These are phyloP conservation scores for Kodamaea kaohsiungensis DNA, from an alignment of 805 yeast species.

Conservation along the genomic window DNA sequence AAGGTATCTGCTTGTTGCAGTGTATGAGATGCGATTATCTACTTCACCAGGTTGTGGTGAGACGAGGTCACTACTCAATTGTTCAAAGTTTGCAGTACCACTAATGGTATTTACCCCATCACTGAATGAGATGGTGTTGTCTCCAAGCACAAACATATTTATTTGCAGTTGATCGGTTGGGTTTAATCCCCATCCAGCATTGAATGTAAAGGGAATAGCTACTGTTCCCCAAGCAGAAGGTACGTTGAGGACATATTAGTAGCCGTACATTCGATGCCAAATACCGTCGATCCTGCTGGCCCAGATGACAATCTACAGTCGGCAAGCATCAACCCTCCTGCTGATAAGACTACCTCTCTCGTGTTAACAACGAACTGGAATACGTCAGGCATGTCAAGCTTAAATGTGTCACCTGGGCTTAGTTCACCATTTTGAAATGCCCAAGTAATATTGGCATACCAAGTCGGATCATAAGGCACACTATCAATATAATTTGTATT, in stretches of 20 bases:
- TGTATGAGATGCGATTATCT: background rate
- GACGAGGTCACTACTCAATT: no score
- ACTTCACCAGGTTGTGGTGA: no score
- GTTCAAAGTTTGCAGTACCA: no score
- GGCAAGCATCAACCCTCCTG: background rate
- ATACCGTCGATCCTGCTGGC: slow-evolving; percentile 4
- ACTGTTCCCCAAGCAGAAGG: slow-evolving; percentile 10
- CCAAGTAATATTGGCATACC: background rate
- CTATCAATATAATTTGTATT: no score
- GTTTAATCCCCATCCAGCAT: background rate
- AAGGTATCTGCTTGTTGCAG: slow-evolving; percentile 8
- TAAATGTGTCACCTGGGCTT: background rate
- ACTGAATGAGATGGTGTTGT: background rate
- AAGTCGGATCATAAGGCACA: slow-evolving; percentile 12
- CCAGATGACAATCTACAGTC: background rate
- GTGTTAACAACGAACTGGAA: background rate
- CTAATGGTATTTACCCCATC: background rate
- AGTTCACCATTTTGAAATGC: no score
- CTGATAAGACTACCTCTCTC: background rate
- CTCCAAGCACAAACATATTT: background rate
- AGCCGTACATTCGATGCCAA: background rate
- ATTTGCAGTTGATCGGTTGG: background rate
- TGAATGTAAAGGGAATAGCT: slow-evolving; percentile 10
- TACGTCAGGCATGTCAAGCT: background rate
- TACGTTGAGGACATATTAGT: background rate